Evolutionary conservation across 1,284 basidiomycete species (phyloP).

Genomic region (Butyriboletus appendiculatus): DNA sequence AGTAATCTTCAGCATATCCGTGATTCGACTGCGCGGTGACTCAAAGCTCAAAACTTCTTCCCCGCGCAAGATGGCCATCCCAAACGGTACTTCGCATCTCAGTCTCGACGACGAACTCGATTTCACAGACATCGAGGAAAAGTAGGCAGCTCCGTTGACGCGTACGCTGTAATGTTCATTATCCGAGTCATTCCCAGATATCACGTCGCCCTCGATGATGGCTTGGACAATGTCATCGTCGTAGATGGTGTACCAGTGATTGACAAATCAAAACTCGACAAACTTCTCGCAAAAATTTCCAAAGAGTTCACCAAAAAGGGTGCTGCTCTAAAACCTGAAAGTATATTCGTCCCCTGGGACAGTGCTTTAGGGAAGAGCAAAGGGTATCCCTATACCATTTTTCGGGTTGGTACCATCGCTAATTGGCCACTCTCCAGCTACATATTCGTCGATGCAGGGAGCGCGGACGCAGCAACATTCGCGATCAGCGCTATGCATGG

Average conservation of each 20-base stretch:
- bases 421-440: slow-evolving; percentile 53
- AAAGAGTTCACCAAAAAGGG: slow-evolving; percentile 85
- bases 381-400: slow-evolving; percentile 56
- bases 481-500: slow-evolving; percentile 85
- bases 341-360: slow-evolving; percentile 87
- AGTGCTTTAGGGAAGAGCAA: slow-evolving; percentile 78
- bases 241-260: slow-evolving; percentile 88
- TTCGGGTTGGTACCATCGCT: slow-evolving; percentile 5
- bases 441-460: slow-evolving; percentile 89
- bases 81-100: slow-evolving; percentile 34
- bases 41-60: slow-evolving; percentile 1
- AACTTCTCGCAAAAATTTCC: slow-evolving; percentile 75
- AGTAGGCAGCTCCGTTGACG: slow-evolving; percentile 50
- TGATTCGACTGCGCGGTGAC: neutral
- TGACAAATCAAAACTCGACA: slow-evolving; percentile 79
- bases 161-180: slow-evolving; percentile 12
- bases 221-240: slow-evolving; percentile 85
- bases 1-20: neutral
- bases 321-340: slow-evolving; percentile 71
- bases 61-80: slow-evolving; percentile 24
- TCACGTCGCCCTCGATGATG: slow-evolving; percentile 75
- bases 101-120: slow-evolving; percentile 76
- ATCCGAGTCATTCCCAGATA: slow-evolving; percentile 53
- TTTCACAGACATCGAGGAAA: slow-evolving; percentile 92
- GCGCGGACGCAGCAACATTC: slow-evolving; percentile 77